Base-by-base conservation (phyloP, 495 filamentous ascomycete genomes). In the Penicillium pulvis region DNA sequence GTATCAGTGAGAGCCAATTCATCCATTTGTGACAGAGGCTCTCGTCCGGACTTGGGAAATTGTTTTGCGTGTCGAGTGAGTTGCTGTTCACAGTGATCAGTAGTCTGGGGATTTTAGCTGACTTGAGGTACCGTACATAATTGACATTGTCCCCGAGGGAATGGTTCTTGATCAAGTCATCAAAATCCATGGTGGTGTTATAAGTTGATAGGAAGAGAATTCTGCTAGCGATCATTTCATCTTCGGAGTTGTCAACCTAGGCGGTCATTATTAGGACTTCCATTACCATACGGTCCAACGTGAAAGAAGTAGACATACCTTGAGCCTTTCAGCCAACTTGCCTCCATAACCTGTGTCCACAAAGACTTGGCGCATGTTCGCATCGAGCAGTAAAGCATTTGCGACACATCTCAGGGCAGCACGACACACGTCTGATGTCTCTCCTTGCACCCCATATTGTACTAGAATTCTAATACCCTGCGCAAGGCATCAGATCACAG, bases 171-270 rank as follows among this genome's bases (percentile, higher is more conserved):
- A 96, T 83, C 3, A 97, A 81, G 0, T 77, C 71, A 28, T 82
- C 75, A 51, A 94, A 86, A 60, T 92, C 78, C 50, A 90, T 65
- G 5, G 81, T 84, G 6, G 92, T 92, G 30, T 85, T 82, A 64
- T 97, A 98, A 0, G 94, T 98, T 12, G 87, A 83, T 3, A 97
- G 77, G 58, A 98, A 92, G 9, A 98, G 74, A 20, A 98, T 87
- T 33, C 94, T 83, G 43, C 88, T 89, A 35, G 85, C 75, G 0
- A 97, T 77, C 74, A 98, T 96, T 69, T 98, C 93, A 64, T 98
- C 90, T 50, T 98, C 92, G 16, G 81, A 79, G 63, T 79, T 88
- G 68, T 93, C 87, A 61, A 79, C 87, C 83, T 85, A 48, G 10
- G 43, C 53, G 36, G 14, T n/a, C 6, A 41, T 11, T 19, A 47